These are phyloP conservation scores for Pythium vanterpoolii DNA, from an alignment of 352 stramenopile genomes.

Conservation along the genomic window DNA sequence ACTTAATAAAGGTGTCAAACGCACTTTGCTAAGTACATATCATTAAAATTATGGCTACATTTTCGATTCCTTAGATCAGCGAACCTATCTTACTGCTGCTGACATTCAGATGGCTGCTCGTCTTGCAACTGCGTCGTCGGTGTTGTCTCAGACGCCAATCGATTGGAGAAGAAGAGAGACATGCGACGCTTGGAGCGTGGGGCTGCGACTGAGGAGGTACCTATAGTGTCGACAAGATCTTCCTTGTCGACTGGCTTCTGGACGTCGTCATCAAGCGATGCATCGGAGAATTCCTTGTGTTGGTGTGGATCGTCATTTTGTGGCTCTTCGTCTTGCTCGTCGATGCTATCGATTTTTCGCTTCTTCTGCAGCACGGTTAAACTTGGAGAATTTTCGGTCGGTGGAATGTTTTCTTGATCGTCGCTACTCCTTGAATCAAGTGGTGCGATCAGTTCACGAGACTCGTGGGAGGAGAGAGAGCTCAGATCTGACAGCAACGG, in stretches of 20 bases:
- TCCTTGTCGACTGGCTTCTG: neutral
- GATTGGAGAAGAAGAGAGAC: slow-evolving; percentile 38
- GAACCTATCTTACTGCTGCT: slow-evolving; percentile 36
- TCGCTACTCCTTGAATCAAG: neutral
- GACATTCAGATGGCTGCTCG: slow-evolving; percentile 39
- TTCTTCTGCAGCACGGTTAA: neutral
- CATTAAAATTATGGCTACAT: slow-evolving; percentile 10
- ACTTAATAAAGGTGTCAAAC: slow-evolving; percentile 9
- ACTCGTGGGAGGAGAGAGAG: neutral
- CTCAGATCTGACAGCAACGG: neutral
- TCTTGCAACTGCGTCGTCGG: neutral
- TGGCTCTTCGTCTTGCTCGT: neutral
- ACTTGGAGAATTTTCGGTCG: neutral
- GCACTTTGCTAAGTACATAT: slow-evolving; percentile 11
- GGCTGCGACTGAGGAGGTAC: neutral
- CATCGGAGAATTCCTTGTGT: neutral
- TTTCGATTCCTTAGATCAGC: neutral
- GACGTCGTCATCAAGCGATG: neutral
- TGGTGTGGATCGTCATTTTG: neutral
- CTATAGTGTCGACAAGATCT: neutral
- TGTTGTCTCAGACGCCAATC: neutral
- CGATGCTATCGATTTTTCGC: slow-evolving; percentile 15
- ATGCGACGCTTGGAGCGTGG: slow-evolving; percentile 23
- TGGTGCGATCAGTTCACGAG: neutral
- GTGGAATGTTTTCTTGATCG: slow-evolving; percentile 25